Evolutionary conservation across 192 early-diverging fungal genomes (phyloP).

Genomic region (Neocallimastix lanati): DNA sequence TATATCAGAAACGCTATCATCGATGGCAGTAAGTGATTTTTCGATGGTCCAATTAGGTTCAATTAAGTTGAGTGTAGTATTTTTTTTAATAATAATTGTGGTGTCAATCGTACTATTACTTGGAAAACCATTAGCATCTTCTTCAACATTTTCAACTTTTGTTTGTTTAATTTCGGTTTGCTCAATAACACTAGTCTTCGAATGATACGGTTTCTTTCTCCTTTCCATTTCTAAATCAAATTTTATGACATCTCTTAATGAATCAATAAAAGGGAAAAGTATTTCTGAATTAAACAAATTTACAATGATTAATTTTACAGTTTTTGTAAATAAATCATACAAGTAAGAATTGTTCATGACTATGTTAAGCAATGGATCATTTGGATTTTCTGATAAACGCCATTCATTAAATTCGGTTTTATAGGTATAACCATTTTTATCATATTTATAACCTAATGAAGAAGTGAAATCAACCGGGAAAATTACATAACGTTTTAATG

Average conservation of each 20-base stretch:
- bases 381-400: neutral
- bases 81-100: neutral
- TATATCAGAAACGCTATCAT: neutral
- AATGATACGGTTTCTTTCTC: neutral
- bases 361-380: neutral
- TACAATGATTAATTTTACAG: neutral
- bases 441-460: neutral
- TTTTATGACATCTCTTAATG: neutral
- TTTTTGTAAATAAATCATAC: neutral
- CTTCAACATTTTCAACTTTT: neutral
- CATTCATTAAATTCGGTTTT: neutral
- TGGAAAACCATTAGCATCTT: neutral
- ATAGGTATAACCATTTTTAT: neutral
- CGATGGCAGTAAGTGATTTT: neutral
- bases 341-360: neutral
- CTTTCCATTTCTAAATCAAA: neutral
- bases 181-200: neutral
- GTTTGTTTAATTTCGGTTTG: neutral
- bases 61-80: neutral
- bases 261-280: neutral
- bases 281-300: neutral
- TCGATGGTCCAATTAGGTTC: neutral
- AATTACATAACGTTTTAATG: neutral
- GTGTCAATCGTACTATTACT: neutral
- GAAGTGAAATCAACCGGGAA: neutral